Evolutionary conservation across 2,329 filamentous ascomycete species (phyloP), one percentile per base, ranked within the genome.

Genomic region (Knoxdaviesia proteae): DNA sequence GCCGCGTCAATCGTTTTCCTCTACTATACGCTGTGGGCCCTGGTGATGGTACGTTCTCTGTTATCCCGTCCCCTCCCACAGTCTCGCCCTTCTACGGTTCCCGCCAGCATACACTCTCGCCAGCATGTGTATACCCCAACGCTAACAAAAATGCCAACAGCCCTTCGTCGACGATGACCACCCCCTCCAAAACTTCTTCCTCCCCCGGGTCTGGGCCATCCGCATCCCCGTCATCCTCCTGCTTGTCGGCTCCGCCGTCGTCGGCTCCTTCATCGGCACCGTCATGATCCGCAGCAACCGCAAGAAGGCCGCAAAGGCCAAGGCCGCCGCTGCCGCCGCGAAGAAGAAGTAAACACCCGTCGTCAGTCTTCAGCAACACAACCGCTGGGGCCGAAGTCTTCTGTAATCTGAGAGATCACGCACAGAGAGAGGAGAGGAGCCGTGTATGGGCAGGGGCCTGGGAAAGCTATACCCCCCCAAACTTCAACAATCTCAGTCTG

Each of bases 251-350:
- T 87, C 80, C 47, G 86, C 90, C 46, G 86, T 98, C 46, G 88
- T 98, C 47, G 90, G 90, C 49, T 92, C 84, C 47, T 98, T 98
- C 69, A 71, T 98, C 51, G 80, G 82, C 54, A 78, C 94, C 57
- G 88, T 98, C 56, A 98, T 98, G 90, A 96, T 98, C 65, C 77
- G 84, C 60, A 96, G 88, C 71, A 94, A 94, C 69, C 73, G 81
- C 60, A 96, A 96, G 76, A 94, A 90, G 75, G 84, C 84, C 4
- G 78, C 84, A 51, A 98, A 96, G 73, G 80, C 81, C 49, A 87
- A 86, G 63, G 80, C 81, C 45, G 79, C 80, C 20, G 48, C 46
- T 29, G 67, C 68, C 33, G 42, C 38, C 6, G 58, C 63, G 36
- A 84, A 84, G 69, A 93, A 94, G 77, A 75, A 78, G 47, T 84